Base-by-base conservation (phyloP, 1,284 basidiomycete species). In the Cutaneotrichosporon spelunceum region DNA sequence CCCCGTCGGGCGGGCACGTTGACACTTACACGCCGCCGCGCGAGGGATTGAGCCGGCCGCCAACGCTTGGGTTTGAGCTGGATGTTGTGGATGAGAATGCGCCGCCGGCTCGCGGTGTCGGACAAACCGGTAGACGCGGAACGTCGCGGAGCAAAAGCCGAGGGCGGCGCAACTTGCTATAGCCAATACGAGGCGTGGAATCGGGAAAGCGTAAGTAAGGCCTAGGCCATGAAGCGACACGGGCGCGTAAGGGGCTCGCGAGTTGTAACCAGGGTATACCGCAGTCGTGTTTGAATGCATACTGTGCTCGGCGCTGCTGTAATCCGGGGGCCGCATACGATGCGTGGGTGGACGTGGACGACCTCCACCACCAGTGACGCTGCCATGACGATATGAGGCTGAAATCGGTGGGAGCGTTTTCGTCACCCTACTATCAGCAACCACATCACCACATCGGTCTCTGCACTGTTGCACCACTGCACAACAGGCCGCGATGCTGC, bases 61-160 rank as follows among this genome's bases (percentile, higher is more conserved):
- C 64, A 6, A 60, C 61, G 8, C 50, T 66, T 3, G 64, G 64
- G 9, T 56, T 60, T 19, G 64, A 66, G 49, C 55, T 66, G 11
- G 59, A 60, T 21, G 61, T 47, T 7, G 59, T 66, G 13, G 59
- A 63, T 26, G 61, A 62, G 59, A 61, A 66, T 44, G 55, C 44
- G 27, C 44, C 44, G 27, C 44, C 44, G 8, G 44, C 42, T n/a
- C 55, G 44, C 3, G 55, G 44, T 4, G 16, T 30, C 11, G n/a
- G 30, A 30, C 49, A 8, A 33, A n/a, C 50, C 7, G 29, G 50
- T 6, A 30, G n/a, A 2, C 24, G 19, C 5, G 50, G 29, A 6
- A 21, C 16, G 4, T 39, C 52, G 13, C n/a, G 52, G 21, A 53
- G 52, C 34, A 36, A 39, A 9, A 53, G 52, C 23, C 52, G 52